These are phyloP conservation scores for Russula sp. DNA, from an alignment of 768 basidiomycete genomes.

Conservation along the genomic window DNA sequence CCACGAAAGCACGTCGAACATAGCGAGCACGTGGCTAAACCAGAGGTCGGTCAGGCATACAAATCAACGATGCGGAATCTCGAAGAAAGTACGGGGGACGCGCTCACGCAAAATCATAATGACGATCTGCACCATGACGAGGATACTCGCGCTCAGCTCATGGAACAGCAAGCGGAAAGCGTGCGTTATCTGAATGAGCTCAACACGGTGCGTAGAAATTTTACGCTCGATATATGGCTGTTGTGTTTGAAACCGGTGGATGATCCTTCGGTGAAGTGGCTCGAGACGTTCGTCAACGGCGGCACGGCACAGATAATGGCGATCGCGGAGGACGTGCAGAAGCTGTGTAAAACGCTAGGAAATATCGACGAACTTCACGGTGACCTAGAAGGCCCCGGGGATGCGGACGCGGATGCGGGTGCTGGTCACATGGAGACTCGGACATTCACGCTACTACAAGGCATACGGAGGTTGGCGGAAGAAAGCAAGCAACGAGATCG, in stretches of 20 bases:
- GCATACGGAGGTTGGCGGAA: constrained; percentile 40
- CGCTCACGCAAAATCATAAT: constrained; percentile 47
- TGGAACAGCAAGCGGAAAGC: constrained; percentile 70
- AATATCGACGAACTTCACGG: constrained; percentile 31
- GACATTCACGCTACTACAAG: constrained; percentile 37
- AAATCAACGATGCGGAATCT: constrained; percentile 4
- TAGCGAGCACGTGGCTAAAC: constrained; percentile 1
- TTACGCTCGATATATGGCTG: background rate
- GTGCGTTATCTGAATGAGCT: constrained; percentile 77
- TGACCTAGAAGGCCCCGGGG: constrained; percentile 1
- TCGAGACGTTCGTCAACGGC: constrained; percentile 76
- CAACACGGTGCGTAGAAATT: constrained; percentile 51
- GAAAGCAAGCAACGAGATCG: constrained; percentile 37
- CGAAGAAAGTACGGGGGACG: background rate
- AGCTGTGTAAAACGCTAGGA: constrained; percentile 56
- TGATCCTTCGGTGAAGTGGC: constrained; percentile 52
- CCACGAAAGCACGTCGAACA: background rate
- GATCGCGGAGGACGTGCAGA: constrained; percentile 57
- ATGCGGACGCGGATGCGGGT: constrained; percentile 27
- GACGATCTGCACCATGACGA: constrained; percentile 48
- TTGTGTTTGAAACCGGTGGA: background rate
- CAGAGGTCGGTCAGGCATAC: background rate
- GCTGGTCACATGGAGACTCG: constrained; percentile 13
- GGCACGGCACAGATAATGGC: constrained; percentile 70
- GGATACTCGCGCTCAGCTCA: constrained; percentile 46